Evolutionary conservation across 2,329 filamentous ascomycete species (phyloP).

Genomic region (Emydomyces testavorans): DNA sequence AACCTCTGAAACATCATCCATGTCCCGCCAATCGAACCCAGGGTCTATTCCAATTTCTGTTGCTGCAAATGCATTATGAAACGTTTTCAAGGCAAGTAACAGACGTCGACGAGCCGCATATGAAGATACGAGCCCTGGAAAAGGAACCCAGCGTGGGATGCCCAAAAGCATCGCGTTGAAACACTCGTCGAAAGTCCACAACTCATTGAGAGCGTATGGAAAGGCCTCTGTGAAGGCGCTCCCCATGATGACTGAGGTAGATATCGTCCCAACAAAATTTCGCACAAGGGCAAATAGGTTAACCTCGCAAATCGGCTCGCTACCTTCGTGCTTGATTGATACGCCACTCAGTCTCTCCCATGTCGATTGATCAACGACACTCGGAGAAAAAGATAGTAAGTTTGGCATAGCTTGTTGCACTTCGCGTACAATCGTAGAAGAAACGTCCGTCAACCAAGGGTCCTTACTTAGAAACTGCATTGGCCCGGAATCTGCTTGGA

Average conservation of each 20-base stretch:
- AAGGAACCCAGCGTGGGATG: conserved; percentile 45
- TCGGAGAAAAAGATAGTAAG: conserved; percentile 48
- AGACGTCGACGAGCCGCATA: conserved; percentile 38
- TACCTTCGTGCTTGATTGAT: conserved; percentile 31
- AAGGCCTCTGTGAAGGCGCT: conserved; percentile 42
- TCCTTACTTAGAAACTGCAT: conserved; percentile 37
- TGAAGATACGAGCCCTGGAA: conserved; percentile 41
- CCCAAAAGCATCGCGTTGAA: conserved; percentile 46
- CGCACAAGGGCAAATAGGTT: conserved; percentile 43
- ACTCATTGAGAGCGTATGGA: conserved; percentile 42
- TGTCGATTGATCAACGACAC: conserved; percentile 48
- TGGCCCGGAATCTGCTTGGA: conserved; percentile 32
- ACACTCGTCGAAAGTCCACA: conserved; percentile 45
- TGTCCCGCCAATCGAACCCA: conserved; percentile 36
- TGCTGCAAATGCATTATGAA: conserved; percentile 35
- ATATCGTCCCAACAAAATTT: conserved; percentile 45
- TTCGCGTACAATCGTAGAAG: conserved; percentile 29
- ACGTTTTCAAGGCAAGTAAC: conserved; percentile 31
- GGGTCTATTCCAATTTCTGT: conserved; percentile 35
- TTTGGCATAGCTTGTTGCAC: conserved; percentile 41
- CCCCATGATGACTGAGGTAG: conserved; percentile 42
- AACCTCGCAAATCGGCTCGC: conserved; percentile 40
- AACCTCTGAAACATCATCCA: conserved; percentile 40
- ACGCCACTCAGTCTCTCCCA: conserved; percentile 49
- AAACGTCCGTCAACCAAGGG: conserved; percentile 35